These are phyloP conservation scores for Coemansia sp. DNA, from an alignment of 192 early-diverging fungal species.

Conservation along the genomic window DNA sequence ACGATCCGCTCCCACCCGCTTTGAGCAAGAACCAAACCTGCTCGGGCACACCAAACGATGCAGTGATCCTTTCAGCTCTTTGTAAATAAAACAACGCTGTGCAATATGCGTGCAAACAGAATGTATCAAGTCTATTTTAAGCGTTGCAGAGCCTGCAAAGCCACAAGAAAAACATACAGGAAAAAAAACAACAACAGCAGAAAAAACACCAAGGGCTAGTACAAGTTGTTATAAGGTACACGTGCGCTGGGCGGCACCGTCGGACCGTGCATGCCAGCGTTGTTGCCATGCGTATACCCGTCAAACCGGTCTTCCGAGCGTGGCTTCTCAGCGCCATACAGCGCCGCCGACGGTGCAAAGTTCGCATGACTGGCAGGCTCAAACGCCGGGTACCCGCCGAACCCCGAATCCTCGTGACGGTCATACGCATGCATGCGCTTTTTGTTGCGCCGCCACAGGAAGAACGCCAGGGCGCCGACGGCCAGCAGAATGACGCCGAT, in stretches of 20 bases:
- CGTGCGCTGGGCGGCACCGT: constrained; percentile 2
- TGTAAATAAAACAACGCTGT: neutral
- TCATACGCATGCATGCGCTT: neutral
- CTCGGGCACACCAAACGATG: too few relatives aligned
- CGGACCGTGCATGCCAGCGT: neutral
- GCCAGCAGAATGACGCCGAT: neutral
- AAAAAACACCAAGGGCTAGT: too few relatives aligned
- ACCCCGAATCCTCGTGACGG: neutral
- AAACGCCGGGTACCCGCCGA: constrained; percentile 1
- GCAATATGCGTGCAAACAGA: too few relatives aligned
- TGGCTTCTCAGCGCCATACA: neutral
- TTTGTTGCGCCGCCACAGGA: constrained; percentile 4
- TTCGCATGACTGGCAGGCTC: neutral
- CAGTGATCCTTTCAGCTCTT: neutral
- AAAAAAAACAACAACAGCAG: too few relatives aligned
- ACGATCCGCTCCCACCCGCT: too few relatives aligned
- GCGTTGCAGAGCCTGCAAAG: too few relatives aligned
- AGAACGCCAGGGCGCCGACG: neutral
- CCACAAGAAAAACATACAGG: too few relatives aligned
- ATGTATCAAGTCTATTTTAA: too few relatives aligned
- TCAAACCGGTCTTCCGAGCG: neutral
- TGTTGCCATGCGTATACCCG: neutral
- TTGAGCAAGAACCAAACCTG: constrained; percentile 1
- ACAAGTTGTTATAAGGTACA: neutral
- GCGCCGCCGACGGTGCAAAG: neutral